Conservation (phyloP, 495 filamentous ascomycete genomes). For the Parachaetomium inaequale region DNA sequence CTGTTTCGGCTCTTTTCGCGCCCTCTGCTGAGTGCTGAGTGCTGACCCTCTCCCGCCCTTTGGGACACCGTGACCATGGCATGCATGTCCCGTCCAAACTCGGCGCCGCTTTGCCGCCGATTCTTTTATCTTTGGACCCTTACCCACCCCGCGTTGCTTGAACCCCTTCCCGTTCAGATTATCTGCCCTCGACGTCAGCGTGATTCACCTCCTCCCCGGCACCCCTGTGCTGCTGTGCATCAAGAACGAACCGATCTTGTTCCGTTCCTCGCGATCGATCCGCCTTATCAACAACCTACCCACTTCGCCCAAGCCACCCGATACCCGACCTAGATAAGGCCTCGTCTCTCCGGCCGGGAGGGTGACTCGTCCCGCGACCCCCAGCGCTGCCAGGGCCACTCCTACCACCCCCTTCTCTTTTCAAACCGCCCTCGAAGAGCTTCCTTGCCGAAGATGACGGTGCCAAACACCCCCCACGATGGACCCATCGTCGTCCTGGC, state of each 20-base stretch:
- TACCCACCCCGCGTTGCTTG: background rate
- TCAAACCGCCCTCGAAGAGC: background rate
- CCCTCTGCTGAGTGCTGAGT: no score
- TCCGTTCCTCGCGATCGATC: background rate
- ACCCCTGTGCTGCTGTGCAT: no score
- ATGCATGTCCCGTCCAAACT: background rate
- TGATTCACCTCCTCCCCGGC: background rate
- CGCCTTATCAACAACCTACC: background rate
- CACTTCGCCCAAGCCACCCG: background rate
- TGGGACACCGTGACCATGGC: background rate
- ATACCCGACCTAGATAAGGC: conserved; percentile 9
- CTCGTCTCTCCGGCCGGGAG: background rate
- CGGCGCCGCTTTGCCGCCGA: background rate
- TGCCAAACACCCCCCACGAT: conserved; percentile 1
- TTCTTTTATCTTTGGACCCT: background rate
- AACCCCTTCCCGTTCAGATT: background rate
- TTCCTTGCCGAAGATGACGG: conserved; percentile 16
- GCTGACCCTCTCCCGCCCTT: background rate
- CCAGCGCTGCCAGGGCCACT: background rate
- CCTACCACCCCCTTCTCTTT: background rate
- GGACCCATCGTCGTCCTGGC: conserved; percentile 59
- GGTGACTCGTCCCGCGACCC: background rate
- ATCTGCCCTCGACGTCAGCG: conserved; percentile 3
- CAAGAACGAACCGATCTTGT: no score
- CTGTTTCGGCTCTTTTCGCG: background rate